Base-by-base conservation (phyloP, 225 moss, liverwort and hornwort genomes). In the Polytrichum formosum region DNA sequence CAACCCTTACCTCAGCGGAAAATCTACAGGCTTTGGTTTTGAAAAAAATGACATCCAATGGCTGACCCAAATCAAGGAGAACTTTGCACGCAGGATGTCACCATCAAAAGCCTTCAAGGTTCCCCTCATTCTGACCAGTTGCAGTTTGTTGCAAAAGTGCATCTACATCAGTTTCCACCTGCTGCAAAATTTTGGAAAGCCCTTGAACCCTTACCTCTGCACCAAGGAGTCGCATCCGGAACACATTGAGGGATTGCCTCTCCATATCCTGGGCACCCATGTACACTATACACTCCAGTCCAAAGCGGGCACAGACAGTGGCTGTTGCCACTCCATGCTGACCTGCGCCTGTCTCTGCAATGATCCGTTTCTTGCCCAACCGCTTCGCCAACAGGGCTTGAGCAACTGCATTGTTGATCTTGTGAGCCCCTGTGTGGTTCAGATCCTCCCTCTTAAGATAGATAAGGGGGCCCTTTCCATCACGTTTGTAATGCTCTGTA, bases 261-360 rank as follows among this genome's bases (percentile, higher is more conserved):
- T 97, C 94, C 94, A 97, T 97, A 64, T 97, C 97, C 53, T 84
- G 77, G 19, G 94, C 97, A 60, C 97, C 97, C 97, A 97, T 97
- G 80, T 97, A 97, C 8, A 97, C 91, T 20, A 94, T 70, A 35
- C 97, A 97, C 53, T 94, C 79, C 72, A 97, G 59, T n/a, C 97
- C 97, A 71, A 97, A 97, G 28, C 97, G 92, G 31, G 97, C 97
- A 69, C 97, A 97, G 10, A 94, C 97, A 9, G 97, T 92, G 55
- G 97, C 97, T 26, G 97, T 97, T 53, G 97, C 97, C 26, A 97
- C 97, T 37, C 97, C 97, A 46, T 97, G 97, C 86, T 97, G 97
- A 54, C 97, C 97, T 74, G 97, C 94, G 8, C 97, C 97, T 13
- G 97, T 97, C 80, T 97, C 97, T 53, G 97, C 97, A 72, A 97